Conservation (phyloP, 441 rosid species). For the Capsella rubella region DNA sequence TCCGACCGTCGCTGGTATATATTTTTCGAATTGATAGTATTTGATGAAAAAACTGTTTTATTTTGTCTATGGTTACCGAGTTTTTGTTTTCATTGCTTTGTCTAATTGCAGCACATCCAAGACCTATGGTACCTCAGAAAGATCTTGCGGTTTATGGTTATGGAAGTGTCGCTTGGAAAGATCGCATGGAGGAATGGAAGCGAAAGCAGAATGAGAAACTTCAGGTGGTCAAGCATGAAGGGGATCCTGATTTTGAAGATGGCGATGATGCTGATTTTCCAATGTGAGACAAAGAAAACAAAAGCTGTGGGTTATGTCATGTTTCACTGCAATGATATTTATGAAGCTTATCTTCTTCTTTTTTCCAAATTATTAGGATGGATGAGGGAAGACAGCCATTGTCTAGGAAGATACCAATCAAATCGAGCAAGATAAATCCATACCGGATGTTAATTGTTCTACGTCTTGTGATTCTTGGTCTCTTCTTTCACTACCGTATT, state of each 20-base stretch:
- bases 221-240: conserved; percentile 78
- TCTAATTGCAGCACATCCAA: conserved; percentile 68
- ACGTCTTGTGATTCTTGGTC: conserved; percentile 82
- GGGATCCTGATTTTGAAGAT: conserved; percentile 61
- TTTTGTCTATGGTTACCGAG: conserved; percentile 24
- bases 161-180: conserved; percentile 98
- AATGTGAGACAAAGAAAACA: conserved; percentile 53
- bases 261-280: conserved; percentile 86
- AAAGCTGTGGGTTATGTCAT: background rate
- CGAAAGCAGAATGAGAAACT: conserved; percentile 85
- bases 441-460: conserved; percentile 80
- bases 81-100: conserved; percentile 28
- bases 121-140: conserved; percentile 89
- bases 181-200: conserved; percentile 93
- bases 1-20: conserved; percentile 61
- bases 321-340: conserved; percentile 21
- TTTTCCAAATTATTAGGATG: conserved; percentile 62
- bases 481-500: conserved; percentile 90
- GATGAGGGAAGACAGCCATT: conserved; percentile 99
- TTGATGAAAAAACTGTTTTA: background rate
- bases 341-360: background rate
- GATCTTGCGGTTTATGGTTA: conserved; percentile 92
- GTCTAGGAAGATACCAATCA: conserved; percentile 86
- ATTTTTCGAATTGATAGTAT: conserved; percentile 4
- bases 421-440: conserved; percentile 91